Evolutionary conservation across 2,329 filamentous ascomycete species (phyloP), one percentile per base, ranked within the genome.

Genomic region (Gaeumannomyces tritici): DNA sequence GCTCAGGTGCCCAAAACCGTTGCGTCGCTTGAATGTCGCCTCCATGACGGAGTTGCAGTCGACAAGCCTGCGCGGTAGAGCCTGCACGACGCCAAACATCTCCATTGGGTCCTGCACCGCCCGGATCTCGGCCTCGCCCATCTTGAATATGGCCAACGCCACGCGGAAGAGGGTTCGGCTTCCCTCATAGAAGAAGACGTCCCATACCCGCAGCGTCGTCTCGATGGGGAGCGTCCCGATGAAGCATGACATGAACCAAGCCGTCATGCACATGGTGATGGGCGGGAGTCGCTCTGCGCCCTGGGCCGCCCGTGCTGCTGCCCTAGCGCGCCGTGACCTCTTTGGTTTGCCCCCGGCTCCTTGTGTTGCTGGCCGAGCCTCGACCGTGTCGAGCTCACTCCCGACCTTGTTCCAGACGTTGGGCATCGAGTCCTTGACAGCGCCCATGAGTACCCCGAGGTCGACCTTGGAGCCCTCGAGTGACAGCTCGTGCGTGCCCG

Each of bases 181-280:
- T 4, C 93, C 93, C 74, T 98, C 93, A 74, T 96, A 96, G 73
- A 97, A 96, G 71, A 98, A 93, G 1, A 91, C 86, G 69, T 98
- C 93, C 93, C 93, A 98, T 1, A 97, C 91, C 9, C 93, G 89
- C 24, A 97, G 82, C 0, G 93, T 93, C 24, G 89, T 91, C 76
- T 98, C 93, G 65, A 96, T 92, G 2, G 93, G 93, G 24, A 98
- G 78, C 0, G 91, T 96, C 61, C 93, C 92, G 65, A 97, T 95
- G 73, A 95, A 97, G 69, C 95, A 90, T 59, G 90, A 96, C 93
- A 98, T 97, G 74, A 98, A 96, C 93, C 93, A 98, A 4, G 93
- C 90, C 12, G 93, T 96, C 74, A 95, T 91, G 68, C 92, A 96
- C 6, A 98, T 82, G 0, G 91, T 95, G 67, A 98, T 93, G 15